Conservation (phyloP, 129 eudicot genomes). For the Lactuca saligna region DNA sequence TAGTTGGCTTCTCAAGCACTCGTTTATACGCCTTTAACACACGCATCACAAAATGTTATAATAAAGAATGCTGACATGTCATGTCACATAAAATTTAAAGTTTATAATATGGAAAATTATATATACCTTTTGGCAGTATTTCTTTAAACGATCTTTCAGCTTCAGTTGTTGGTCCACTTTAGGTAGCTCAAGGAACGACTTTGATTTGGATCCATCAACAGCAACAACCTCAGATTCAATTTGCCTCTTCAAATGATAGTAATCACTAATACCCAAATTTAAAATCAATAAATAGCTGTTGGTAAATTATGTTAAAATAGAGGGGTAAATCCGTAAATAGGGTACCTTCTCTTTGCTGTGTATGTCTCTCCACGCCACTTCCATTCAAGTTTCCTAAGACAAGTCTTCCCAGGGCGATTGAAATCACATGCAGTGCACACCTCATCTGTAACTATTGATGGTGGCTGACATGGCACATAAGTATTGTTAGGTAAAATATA, state of each 20-base stretch:
- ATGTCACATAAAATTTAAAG: constrained; percentile 17
- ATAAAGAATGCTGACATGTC: constrained; percentile 8
- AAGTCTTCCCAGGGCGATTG: constrained; percentile 93
- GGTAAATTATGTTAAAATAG: constrained; percentile 14
- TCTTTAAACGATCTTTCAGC: constrained; percentile 89
- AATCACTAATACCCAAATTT: constrained; percentile 58
- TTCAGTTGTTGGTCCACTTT: constrained; percentile 84
- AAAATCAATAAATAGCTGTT: constrained; percentile 9
- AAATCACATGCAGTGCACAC: constrained; percentile 99
- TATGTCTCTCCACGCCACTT: constrained; percentile 99
- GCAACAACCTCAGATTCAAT: constrained; percentile 88
- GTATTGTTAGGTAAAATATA: neutral
- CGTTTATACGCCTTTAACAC: constrained; percentile 78
- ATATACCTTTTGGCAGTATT: constrained; percentile 91
- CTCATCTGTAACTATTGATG: constrained; percentile 97
- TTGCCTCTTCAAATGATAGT: constrained; percentile 95
- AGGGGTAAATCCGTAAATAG: constrained; percentile 9
- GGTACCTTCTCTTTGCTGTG: constrained; percentile 95
- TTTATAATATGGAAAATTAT: constrained; percentile 9
- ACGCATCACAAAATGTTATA: constrained; percentile 10
- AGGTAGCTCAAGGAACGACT: constrained; percentile 85
- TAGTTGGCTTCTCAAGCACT: constrained; percentile 82
- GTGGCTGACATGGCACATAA: constrained; percentile 62
- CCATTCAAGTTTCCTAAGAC: constrained; percentile 99
- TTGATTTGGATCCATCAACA: constrained; percentile 59